Evolutionary conservation across 1,284 basidiomycete genomes (phyloP).

Genomic region (Meira miltonrushii): DNA sequence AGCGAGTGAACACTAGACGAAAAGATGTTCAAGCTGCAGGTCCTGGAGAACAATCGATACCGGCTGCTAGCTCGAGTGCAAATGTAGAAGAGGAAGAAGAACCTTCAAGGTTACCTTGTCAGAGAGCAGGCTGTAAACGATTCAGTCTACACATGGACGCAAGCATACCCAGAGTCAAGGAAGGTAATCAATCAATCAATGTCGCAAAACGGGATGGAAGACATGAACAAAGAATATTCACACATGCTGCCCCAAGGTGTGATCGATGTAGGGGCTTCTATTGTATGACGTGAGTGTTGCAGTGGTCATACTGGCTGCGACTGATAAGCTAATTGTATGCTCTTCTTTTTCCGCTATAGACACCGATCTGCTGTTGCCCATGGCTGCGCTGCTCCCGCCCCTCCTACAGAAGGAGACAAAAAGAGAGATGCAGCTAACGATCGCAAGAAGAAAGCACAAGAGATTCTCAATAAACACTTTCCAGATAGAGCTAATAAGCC

Average conservation of each 20-base stretch:
- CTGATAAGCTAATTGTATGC: neutral
- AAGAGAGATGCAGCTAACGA: constrained; percentile 34
- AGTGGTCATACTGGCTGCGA: neutral
- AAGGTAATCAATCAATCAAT: constrained; percentile 1
- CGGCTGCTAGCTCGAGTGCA: neutral
- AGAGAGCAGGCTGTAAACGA: constrained; percentile 33
- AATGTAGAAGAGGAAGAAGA: constrained; percentile 8
- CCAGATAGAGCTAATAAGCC: constrained; percentile 24
- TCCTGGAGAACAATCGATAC: neutral
- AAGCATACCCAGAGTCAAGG: neutral
- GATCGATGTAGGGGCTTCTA: constrained; percentile 36
- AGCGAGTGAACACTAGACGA: constrained; percentile 4
- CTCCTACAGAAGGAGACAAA: constrained; percentile 34
- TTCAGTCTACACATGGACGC: constrained; percentile 27
- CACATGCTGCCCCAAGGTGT: constrained; percentile 35
- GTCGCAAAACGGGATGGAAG: constrained; percentile 4
- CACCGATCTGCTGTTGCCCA: constrained; percentile 31
- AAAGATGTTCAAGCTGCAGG: constrained; percentile 5
- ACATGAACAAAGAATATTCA: constrained; percentile 16
- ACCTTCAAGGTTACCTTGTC: constrained; percentile 29
- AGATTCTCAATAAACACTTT: constrained; percentile 36
- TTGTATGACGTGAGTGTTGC: constrained; percentile 21
- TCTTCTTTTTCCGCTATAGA: constrained; percentile 5
- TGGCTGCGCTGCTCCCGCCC: constrained; percentile 29
- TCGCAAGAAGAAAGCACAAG: constrained; percentile 39